phyloP scores from a whole-genome alignment of 164 flowering plant genomes.

The Aristolochia contorta region DNA sequence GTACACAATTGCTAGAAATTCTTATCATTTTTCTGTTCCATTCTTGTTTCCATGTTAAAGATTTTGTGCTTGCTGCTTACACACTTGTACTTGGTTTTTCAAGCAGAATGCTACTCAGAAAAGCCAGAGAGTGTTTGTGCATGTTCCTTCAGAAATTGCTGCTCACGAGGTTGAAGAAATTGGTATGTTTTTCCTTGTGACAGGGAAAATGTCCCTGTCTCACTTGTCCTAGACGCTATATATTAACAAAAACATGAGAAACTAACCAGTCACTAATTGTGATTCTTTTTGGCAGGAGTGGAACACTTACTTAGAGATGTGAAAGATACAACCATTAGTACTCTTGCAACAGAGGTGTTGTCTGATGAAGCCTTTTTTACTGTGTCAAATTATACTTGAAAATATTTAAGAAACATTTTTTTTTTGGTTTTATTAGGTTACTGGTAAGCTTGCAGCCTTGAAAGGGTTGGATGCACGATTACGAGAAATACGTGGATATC shows the following conservation, averaged over 20 bases:
- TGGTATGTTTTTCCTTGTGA: conserved; percentile 33
- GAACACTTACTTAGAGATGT: conserved; percentile 98
- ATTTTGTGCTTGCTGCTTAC: too few relatives aligned
- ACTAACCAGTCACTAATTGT: neutral
- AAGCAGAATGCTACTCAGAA: conserved; percentile 97
- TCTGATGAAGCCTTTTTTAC: neutral
- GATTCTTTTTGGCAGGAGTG: conserved; percentile 45
- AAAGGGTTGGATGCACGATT: conserved; percentile 89
- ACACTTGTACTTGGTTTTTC: neutral
- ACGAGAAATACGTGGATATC: conserved; percentile 70
- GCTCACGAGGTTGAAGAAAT: conserved; percentile 99
- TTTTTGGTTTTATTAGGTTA: conserved; percentile 35
- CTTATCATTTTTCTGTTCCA: too few relatives aligned
- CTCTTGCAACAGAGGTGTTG: conserved; percentile 92
- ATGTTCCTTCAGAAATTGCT: conserved; percentile 98
- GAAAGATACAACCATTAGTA: conserved; percentile 92
- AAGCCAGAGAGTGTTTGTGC: conserved; percentile 96
- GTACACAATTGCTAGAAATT: too few relatives aligned
- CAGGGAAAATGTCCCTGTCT: neutral
- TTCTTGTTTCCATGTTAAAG: too few relatives aligned
- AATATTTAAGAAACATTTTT: too few relatives aligned
- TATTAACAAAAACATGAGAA: neutral
- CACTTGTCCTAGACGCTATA: neutral
- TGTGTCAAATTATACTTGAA: neutral
- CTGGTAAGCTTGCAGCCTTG: conserved; percentile 83